These are phyloP conservation scores for Cytospora schulzeri DNA, from an alignment of 2,329 filamentous ascomycete genomes.

Conservation along the genomic window DNA sequence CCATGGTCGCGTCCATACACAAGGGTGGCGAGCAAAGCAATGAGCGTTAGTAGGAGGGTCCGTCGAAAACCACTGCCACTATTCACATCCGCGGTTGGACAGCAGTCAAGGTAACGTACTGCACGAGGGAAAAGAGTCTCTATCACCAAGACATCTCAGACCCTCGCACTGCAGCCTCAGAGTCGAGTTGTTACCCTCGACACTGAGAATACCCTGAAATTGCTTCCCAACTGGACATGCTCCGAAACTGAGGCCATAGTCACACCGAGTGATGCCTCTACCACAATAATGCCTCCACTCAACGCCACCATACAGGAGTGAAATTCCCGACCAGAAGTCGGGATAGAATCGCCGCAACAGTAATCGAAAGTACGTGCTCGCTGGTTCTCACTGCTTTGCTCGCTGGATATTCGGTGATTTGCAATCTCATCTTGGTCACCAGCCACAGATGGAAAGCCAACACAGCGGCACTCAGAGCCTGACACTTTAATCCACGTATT, in stretches of 20 bases:
- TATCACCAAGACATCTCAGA: conserved; percentile 21
- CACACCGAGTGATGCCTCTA: conserved; percentile 1
- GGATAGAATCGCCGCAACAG: conserved; percentile 7
- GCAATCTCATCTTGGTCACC: conserved; percentile 36
- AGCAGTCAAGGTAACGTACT: conserved; percentile 25
- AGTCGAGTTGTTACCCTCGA: conserved; percentile 9
- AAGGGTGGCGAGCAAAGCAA: conserved; percentile 40
- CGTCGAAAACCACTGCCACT: conserved; percentile 7
- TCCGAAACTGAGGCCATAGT: conserved; percentile 3
- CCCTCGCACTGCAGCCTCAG: neutral
- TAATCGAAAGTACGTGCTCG: conserved; percentile 27
- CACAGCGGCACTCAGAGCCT: conserved; percentile 26
- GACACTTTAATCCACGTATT: conserved; percentile 32
- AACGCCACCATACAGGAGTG: conserved; percentile 4
- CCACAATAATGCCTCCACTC: conserved; percentile 4
- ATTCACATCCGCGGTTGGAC: conserved; percentile 32
- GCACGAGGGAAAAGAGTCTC: conserved; percentile 27
- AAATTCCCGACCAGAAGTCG: neutral
- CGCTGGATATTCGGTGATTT: conserved; percentile 38
- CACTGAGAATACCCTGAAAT: neutral
- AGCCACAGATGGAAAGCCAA: conserved; percentile 30
- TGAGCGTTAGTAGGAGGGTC: conserved; percentile 34
- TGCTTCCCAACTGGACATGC: neutral
- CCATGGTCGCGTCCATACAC: conserved; percentile 28
- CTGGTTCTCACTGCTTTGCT: conserved; percentile 57